phyloP scores from a whole-genome alignment of 169 alveolate genomes.

The Plasmodium yoelii region DNA sequence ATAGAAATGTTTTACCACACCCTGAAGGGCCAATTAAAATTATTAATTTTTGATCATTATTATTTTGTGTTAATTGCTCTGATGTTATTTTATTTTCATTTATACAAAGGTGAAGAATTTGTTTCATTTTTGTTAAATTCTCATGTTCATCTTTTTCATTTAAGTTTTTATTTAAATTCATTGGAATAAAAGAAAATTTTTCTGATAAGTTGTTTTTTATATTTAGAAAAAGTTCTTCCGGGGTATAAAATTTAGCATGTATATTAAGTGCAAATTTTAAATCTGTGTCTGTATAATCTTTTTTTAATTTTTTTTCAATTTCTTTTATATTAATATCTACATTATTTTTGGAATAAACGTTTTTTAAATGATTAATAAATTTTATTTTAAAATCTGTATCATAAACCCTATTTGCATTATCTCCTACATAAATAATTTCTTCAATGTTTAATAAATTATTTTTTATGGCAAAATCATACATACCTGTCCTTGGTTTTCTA shows the following conservation, averaged over 20 bases:
- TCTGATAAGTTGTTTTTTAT: constrained; percentile 46
- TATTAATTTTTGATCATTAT: constrained; percentile 28
- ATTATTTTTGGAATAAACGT: constrained; percentile 72
- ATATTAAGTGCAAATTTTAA: constrained; percentile 82
- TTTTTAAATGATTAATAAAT: constrained; percentile 66
- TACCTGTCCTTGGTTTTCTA: constrained; percentile 81
- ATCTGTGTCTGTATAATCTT: constrained; percentile 85
- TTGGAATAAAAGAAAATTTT: constrained; percentile 42
- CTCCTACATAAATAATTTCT: constrained; percentile 83
- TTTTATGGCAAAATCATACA: constrained; percentile 79
- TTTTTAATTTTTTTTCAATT: constrained; percentile 73
- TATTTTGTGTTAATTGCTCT: neutral
- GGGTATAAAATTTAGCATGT: constrained; percentile 80
- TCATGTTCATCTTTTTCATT: constrained; percentile 9
- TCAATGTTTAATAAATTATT: constrained; percentile 73
- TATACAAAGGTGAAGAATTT: constrained; percentile 4
- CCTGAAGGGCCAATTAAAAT: constrained; percentile 65
- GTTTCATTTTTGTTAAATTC: neutral
- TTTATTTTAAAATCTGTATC: constrained; percentile 47
- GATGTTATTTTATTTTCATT: neutral
- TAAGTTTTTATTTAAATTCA: constrained; percentile 20
- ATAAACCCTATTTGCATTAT: constrained; percentile 84
- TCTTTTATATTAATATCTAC: constrained; percentile 71
- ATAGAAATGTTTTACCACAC: constrained; percentile 56
- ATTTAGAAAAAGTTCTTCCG: constrained; percentile 79